A percentile compares a stretch with the other conserved stretches of the same genome.
These are phyloP conservation scores for Pistacia integerrima DNA, from an alignment of 345 rosid genomes.

Conservation along the genomic window DNA sequence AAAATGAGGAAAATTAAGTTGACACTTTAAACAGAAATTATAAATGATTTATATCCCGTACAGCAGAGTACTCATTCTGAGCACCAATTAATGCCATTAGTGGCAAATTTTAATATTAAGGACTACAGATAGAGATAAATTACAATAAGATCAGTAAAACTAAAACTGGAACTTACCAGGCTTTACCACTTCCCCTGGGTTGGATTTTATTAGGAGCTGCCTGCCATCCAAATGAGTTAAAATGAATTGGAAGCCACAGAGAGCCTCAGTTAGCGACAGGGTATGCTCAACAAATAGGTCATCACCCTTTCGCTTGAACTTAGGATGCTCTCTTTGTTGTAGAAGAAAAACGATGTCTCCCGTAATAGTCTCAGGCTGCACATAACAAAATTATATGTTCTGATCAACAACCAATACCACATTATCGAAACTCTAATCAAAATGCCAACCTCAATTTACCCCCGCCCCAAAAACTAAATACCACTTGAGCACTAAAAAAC, in stretches of 20 bases:
- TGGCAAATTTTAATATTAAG: no score
- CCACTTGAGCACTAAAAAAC: background rate
- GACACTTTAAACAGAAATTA: no score
- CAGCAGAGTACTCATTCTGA: no score
- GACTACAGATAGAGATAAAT: no score
- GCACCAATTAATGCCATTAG: no score
- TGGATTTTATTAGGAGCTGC: constrained; percentile 75
- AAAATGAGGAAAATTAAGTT: no score
- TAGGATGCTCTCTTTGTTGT: constrained; percentile 70
- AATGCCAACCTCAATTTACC: background rate
- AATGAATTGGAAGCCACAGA: constrained; percentile 73
- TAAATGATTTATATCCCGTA: no score
- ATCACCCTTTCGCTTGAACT: constrained; percentile 73
- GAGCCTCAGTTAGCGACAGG: constrained; percentile 66
- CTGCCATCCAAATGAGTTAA: constrained; percentile 72
- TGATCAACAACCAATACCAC: background rate
- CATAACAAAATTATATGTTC: background rate
- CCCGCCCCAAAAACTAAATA: background rate
- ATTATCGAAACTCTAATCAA: background rate
- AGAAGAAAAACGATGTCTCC: constrained; percentile 76
- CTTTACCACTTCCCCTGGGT: constrained; percentile 72
- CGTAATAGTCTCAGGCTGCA: constrained; percentile 72
- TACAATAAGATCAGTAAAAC: no score
- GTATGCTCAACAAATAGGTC: constrained; percentile 78
- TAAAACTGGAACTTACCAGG: constrained; percentile 43